A percentile compares a stretch with the other conserved stretches of the same genome.
Conservation (phyloP, 495 filamentous ascomycete genomes). For the Podospora pseudopauciseta region DNA sequence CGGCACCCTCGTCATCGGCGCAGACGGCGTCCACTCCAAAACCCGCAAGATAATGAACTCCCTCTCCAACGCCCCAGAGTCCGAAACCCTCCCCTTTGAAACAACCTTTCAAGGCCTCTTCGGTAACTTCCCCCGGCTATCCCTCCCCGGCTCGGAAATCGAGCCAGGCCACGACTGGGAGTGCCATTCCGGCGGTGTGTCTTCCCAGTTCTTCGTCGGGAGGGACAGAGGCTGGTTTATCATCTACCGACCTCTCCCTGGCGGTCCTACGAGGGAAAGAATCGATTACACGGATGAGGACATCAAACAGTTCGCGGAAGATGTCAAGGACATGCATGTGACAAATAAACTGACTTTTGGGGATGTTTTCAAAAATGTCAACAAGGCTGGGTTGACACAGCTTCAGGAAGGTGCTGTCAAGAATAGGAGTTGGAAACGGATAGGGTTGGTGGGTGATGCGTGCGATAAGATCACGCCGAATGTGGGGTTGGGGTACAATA, state of each 20-base stretch:
- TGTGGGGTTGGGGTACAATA: slow-evolving; percentile 40
- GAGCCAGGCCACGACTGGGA: slow-evolving; percentile 18
- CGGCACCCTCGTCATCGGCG: slow-evolving; percentile 51
- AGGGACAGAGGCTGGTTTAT: slow-evolving; percentile 34
- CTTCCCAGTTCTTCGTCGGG: slow-evolving; percentile 28
- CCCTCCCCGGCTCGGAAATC: not conserved
- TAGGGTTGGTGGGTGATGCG: slow-evolving; percentile 41
- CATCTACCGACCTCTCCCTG: slow-evolving; percentile 40
- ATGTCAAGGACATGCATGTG: slow-evolving; percentile 29
- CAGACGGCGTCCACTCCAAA: slow-evolving; percentile 50
- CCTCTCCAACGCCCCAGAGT: not conserved
- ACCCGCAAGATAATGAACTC: slow-evolving; percentile 33
- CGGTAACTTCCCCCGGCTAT: slow-evolving; percentile 24
- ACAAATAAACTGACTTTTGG: slow-evolving; percentile 34
- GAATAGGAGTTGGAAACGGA: slow-evolving; percentile 34
- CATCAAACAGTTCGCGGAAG: slow-evolving; percentile 23
- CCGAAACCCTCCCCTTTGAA: slow-evolving; percentile 20
- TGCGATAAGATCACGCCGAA: slow-evolving; percentile 40
- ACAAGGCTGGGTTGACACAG: slow-evolving; percentile 22
- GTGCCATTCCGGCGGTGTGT: slow-evolving; percentile 6
- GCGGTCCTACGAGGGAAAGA: slow-evolving; percentile 33
- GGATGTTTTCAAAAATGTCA: slow-evolving; percentile 34
- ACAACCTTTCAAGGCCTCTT: slow-evolving; percentile 31
- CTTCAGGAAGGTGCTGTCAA: slow-evolving; percentile 40
- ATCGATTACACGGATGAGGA: slow-evolving; percentile 42